Percentiles rank a stretch among this genome's conserved stretches.
phyloP scores from a whole-genome alignment of 2,329 filamentous ascomycete species.

The Salinomyces thailandicus region DNA sequence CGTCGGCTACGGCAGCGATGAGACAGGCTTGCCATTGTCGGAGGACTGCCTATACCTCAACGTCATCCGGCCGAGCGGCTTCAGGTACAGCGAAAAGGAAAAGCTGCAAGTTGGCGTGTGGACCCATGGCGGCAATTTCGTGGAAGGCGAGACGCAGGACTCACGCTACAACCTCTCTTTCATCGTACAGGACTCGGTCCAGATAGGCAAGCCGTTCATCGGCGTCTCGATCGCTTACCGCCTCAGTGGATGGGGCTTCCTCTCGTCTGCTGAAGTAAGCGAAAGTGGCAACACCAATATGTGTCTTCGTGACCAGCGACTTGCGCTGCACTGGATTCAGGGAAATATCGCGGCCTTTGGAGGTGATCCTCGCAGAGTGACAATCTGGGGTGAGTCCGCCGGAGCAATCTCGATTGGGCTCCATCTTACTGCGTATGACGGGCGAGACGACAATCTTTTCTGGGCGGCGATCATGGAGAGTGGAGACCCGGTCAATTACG shows the following conservation, averaged over 20 bases:
- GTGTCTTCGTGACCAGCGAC: conserved; percentile 29
- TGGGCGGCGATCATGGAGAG: conserved; percentile 37
- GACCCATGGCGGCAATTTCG: conserved; percentile 19
- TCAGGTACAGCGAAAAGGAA: conserved; percentile 12
- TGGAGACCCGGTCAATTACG: conserved; percentile 21
- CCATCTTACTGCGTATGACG: conserved; percentile 37
- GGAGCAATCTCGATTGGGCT: conserved; percentile 36
- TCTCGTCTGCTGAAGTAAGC: conserved; percentile 25
- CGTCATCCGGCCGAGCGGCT: conserved; percentile 3
- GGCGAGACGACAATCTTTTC: conserved; percentile 39
- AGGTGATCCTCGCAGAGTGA: conserved; percentile 27
- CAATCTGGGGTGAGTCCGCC: conserved; percentile 27
- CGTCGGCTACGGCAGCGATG: conserved; percentile 30
- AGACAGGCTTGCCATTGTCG: conserved; percentile 23
- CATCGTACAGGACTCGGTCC: conserved; percentile 36
- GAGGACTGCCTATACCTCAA: conserved; percentile 23
- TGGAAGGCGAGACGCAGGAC: conserved; percentile 17
- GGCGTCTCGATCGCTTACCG: conserved; percentile 20
- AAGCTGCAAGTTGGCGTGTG: conserved; percentile 30
- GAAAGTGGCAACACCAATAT: conserved; percentile 27
- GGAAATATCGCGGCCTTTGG: conserved; percentile 28
- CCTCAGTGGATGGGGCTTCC: conserved; percentile 31
- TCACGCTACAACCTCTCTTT: conserved; percentile 34
- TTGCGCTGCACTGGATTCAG: conserved; percentile 31
- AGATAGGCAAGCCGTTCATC: conserved; percentile 31